Base-by-base conservation (phyloP, 805 yeast species). In the Ogataea allantospora region DNA sequence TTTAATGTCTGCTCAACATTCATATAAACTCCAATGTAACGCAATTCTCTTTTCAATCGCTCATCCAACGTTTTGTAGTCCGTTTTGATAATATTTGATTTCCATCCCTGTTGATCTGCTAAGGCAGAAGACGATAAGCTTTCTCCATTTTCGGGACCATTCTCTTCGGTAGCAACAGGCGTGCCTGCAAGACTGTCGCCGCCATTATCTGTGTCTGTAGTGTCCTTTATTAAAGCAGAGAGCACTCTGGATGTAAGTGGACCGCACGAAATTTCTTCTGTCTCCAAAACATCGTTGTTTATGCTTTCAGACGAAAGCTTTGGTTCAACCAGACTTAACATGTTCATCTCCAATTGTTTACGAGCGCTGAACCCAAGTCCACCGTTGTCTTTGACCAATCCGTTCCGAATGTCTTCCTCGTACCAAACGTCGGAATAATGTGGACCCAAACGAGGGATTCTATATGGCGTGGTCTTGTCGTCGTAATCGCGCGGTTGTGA, bases 1-100 rank as follows among this genome's bases (percentile, higher is more conserved):
- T 54, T 68, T 57, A 57, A 37, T 34, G 59, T 60, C 43, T 66
- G 71, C 37, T 59, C 61, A 27, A 69, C 77, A 43, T 82, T 84
- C 79, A 81, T 77, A 53, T 87, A 81, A 3, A 93, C 87, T 0
- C 99, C 99, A 40, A 93, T 87, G 55, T 84, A 88, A 48, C 85
- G 80, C 50, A 93, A 68, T 58, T 93, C 99, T 31, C 95, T 71
- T 57, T 86, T 83, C 40, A 93, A 65, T 24, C 98, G 66, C 49
- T 91, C 95, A 54, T 93, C 99, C 24, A 93, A 73, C 1, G 89
- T 73, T 27, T 73, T 74, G 58, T 87, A 93, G 52, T 88, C 95
- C 3, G 76, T 69, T 55, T 63, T 71, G 40, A 54, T 66, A 57
- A 50, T 51, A 14, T 68, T 63, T 5, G 71, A 66, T 43, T 68